phyloP scores from a whole-genome alignment of 2,329 filamentous ascomycete genomes.

The Plenodomus tracheiphilus region DNA sequence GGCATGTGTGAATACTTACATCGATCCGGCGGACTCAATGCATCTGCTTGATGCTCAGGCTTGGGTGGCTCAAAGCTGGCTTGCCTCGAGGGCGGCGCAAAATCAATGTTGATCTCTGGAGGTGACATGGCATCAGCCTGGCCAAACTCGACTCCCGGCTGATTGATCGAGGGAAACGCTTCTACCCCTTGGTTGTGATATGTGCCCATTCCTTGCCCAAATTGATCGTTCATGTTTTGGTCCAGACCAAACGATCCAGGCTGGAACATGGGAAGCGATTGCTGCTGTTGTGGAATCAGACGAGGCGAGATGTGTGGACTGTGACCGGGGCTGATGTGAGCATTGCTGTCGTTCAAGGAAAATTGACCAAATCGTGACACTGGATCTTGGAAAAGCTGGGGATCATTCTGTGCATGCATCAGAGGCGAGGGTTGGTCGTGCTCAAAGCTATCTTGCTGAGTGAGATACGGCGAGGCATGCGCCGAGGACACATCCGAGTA shows the following conservation, averaged over 20 bases:
- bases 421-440: constrained; percentile 78
- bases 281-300: constrained; percentile 71
- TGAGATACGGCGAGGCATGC: constrained; percentile 79
- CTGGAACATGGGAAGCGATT: constrained; percentile 54
- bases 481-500: constrained; percentile 88
- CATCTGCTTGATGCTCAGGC: constrained; percentile 67
- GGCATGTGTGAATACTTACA: constrained; percentile 49
- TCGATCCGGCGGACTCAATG: constrained; percentile 77
- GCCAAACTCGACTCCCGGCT: constrained; percentile 62
- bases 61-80: constrained; percentile 69
- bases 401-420: constrained; percentile 71
- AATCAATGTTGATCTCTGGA: constrained; percentile 94
- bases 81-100: constrained; percentile 73
- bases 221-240: constrained; percentile 53
- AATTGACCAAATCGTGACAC: constrained; percentile 78
- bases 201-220: constrained; percentile 53
- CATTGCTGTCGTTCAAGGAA: constrained; percentile 60
- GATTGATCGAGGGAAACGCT: constrained; percentile 53
- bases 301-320: constrained; percentile 73
- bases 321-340: constrained; percentile 63
- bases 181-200: constrained; percentile 56
- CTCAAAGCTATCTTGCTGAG: constrained; percentile 79
- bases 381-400: constrained; percentile 70
- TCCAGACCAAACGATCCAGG: constrained; percentile 53
- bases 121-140: constrained; percentile 78